Conservation (phyloP, 1,284 basidiomycete genomes). For the Entoloma clypeatum region DNA sequence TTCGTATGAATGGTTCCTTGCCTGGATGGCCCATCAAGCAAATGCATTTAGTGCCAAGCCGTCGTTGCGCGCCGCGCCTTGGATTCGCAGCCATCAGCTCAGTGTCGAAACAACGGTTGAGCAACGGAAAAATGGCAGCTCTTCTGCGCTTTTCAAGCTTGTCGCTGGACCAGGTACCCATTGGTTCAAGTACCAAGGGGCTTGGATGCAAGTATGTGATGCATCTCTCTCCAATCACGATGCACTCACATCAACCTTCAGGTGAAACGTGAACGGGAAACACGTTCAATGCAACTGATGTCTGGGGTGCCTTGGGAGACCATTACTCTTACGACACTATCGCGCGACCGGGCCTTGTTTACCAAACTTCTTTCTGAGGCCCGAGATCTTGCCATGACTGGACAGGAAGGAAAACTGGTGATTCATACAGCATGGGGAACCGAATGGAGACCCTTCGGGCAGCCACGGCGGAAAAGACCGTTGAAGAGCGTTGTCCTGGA, state of each 20-base stretch:
- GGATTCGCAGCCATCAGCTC: slow-evolving; percentile 83
- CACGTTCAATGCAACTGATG: slow-evolving; percentile 87
- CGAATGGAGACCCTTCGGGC: slow-evolving; percentile 96
- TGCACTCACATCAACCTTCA: slow-evolving; percentile 28
- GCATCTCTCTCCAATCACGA: not conserved
- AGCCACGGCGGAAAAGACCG: slow-evolving; percentile 85
- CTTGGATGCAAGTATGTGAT: slow-evolving; percentile 88
- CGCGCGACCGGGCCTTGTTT: slow-evolving; percentile 80
- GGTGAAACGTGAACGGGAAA: slow-evolving; percentile 93
- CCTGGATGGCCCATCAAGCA: slow-evolving; percentile 87
- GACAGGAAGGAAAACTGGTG: slow-evolving; percentile 91
- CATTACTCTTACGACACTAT: slow-evolving; percentile 90
- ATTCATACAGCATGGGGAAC: slow-evolving; percentile 96
- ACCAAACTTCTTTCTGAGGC: slow-evolving; percentile 84
- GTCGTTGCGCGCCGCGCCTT: slow-evolving; percentile 36
- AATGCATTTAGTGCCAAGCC: slow-evolving; percentile 28
- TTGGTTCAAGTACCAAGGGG: slow-evolving; percentile 85
- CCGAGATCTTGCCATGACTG: slow-evolving; percentile 79
- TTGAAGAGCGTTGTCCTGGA: slow-evolving; percentile 90
- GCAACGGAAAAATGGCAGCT: slow-evolving; percentile 85
- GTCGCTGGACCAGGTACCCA: slow-evolving; percentile 96
- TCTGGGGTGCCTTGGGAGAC: slow-evolving; percentile 98
- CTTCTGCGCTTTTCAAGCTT: slow-evolving; percentile 84
- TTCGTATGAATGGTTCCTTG: slow-evolving; percentile 95
- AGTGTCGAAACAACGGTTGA: slow-evolving; percentile 92